phyloP scores from a whole-genome alignment of 2,329 filamentous ascomycete species.

The Cladosporium sp. region DNA sequence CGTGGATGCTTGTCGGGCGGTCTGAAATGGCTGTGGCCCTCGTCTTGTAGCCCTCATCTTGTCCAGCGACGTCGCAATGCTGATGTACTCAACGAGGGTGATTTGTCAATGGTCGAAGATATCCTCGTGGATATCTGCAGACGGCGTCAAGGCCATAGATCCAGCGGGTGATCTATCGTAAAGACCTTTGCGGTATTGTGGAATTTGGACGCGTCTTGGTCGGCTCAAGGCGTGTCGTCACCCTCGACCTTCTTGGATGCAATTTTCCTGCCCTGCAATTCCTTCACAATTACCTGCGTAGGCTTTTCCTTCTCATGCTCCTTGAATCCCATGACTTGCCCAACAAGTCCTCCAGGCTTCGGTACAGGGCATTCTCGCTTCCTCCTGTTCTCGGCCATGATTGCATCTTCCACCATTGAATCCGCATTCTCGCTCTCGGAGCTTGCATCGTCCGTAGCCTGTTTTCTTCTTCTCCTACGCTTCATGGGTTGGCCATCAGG shows the following conservation, averaged over 20 bases:
- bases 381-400: conserved; percentile 19
- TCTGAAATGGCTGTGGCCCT: too few species aligned
- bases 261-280: conserved; percentile 16
- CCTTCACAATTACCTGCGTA: conserved; percentile 26
- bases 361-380: conserved; percentile 84
- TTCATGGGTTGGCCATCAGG: conserved; percentile 23
- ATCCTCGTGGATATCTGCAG: too few species aligned
- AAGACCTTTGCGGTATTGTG: not conserved
- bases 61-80: too few species aligned
- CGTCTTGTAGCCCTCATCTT: too few species aligned
- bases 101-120: too few species aligned
- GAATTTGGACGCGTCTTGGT: not conserved
- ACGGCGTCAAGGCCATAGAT: too few species aligned
- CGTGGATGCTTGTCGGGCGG: too few species aligned
- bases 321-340: conserved; percentile 68
- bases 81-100: too few species aligned
- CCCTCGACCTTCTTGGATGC: not conserved
- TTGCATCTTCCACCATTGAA: not conserved
- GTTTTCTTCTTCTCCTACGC: conserved; percentile 40
- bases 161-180: too few species aligned
- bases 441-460: conserved; percentile 17
- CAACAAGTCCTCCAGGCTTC: conserved; percentile 76
- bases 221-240: conserved; percentile 4
- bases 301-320: conserved; percentile 24
- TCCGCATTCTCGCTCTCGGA: conserved; percentile 5